A percentile compares a stretch with the other conserved stretches of the same genome.
Evolutionary conservation across 2,329 filamentous ascomycete species (phyloP).

Genomic region (Hirsutella thompsonii): DNA sequence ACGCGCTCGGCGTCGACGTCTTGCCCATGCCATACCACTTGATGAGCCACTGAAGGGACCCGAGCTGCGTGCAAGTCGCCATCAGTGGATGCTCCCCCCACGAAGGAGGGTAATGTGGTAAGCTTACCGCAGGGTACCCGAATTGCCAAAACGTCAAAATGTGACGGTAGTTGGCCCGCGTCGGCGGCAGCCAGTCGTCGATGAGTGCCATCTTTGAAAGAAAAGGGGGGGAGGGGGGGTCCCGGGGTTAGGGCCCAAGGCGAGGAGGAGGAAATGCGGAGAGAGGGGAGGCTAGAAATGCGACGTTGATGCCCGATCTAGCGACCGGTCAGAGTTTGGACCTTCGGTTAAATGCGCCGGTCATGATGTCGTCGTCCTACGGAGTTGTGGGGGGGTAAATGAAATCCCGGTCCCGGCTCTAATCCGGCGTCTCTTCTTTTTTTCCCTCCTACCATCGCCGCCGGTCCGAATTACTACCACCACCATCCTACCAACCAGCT

Average conservation of each 20-base stretch:
- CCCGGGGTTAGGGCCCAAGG: no score
- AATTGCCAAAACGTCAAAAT: constrained; percentile 40
- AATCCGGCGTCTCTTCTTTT: no score
- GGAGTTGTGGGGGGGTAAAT: background rate
- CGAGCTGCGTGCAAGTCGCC: constrained; percentile 39
- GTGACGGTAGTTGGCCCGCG: constrained; percentile 41
- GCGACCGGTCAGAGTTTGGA: no score
- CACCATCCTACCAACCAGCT: no score
- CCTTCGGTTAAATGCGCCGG: background rate
- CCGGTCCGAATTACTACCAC: no score
- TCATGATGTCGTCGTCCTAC: background rate
- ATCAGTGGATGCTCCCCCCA: no score
- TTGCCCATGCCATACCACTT: constrained; percentile 88
- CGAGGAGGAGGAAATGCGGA: no score
- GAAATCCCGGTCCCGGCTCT: background rate
- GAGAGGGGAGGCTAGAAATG: no score
- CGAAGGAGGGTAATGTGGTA: no score
- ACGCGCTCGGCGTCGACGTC: constrained; percentile 58
- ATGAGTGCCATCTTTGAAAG: constrained; percentile 34
- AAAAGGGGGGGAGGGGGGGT: no score
- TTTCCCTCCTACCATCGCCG: no score
- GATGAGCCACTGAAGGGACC: constrained; percentile 60
- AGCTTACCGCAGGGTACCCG: constrained; percentile 35
- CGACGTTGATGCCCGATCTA: no score
- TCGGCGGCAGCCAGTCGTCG: constrained; percentile 43